These are phyloP conservation scores for Acer saccharum DNA, from an alignment of 345 rosid genomes.

Conservation along the genomic window DNA sequence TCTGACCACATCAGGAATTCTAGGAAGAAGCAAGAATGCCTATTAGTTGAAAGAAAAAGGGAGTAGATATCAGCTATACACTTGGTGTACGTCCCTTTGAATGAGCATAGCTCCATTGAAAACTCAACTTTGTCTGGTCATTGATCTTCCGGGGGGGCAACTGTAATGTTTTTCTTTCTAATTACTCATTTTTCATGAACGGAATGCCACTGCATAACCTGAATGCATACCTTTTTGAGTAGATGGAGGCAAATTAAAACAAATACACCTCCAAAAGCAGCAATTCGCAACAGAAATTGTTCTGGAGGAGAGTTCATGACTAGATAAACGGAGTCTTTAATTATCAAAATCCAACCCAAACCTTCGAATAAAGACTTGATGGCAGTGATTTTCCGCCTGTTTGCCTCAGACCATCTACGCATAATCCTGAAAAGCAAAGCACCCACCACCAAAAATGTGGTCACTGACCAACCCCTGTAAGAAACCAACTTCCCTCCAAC, in stretches of 20 bases:
- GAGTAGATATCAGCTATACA: neutral
- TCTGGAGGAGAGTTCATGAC: conserved; percentile 45
- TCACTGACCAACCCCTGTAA: conserved; percentile 63
- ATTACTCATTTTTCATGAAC: conserved; percentile 16
- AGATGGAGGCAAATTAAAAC: conserved; percentile 55
- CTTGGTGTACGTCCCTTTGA: neutral
- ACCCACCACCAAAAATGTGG: conserved; percentile 58
- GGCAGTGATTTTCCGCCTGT: conserved; percentile 21
- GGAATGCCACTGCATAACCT: conserved; percentile 7
- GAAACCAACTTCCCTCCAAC: conserved; percentile 70
- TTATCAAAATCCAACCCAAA: conserved; percentile 50
- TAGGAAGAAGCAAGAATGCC: neutral
- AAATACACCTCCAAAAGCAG: conserved; percentile 47
- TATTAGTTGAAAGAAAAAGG: neutral
- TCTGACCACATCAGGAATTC: neutral
- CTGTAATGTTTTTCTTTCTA: neutral
- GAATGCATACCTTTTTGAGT: conserved; percentile 27
- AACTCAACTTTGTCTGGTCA: neutral
- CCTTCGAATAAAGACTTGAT: conserved; percentile 34
- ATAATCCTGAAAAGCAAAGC: conserved; percentile 54
- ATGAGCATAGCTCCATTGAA: neutral
- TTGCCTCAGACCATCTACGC: conserved; percentile 33
- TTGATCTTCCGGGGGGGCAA: neutral
- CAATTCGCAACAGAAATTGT: conserved; percentile 31
- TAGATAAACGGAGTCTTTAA: conserved; percentile 54